Evolutionary conservation across 2,329 filamentous ascomycete species (phyloP), one percentile per base, ranked within the genome.

Genomic region (Rhynchosporium agropyri): DNA sequence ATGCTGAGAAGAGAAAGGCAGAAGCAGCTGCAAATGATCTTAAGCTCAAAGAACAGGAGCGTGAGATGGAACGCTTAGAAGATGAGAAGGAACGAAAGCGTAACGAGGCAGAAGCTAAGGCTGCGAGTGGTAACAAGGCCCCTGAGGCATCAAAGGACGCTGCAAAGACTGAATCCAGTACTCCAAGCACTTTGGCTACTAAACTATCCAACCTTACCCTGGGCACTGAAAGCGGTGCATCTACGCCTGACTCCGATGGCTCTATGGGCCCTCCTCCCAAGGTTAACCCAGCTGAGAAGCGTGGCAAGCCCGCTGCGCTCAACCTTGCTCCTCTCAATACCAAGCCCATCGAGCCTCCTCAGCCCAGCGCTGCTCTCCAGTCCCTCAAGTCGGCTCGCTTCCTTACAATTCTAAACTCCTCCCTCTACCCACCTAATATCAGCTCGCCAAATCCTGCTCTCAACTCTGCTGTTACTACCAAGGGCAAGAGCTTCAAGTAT

Each of bases 311-410:
- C 56, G 87, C 89, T 64, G 89, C 91, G 50, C 87, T 99, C 68
- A 97, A 97, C 78, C 83, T 98, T 66, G 86, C 92, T 61, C 84
- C 84, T n/a, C 78, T 89, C 62, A 96, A 90, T 67, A 92, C 87
- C 70, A 96, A 93, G 79, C 81, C 89, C 43, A 86, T 97, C 29
- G 94, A 99, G 79, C 90, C 94, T 59, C 88, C 92, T 59, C 93
- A 97, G 77, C 94, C 94, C 15, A 98, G 92, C 67, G 92, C 95
- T 63, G 94, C 93, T 65, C 89, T 99, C 75, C 93, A 96, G 77
- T 90, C 94, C 8, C 84, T 99, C 66, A 94, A 95, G 79, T 94
- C 92, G 20, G 91, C 95, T 61, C 90, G 93, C 57, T 94, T 96
- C 80, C 81, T 99, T 62, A 86, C 89, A 56, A 86, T 94, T 66